Percentiles rank a stretch among this genome's conserved stretches.
These are phyloP conservation scores for Cubamyces sp. DNA, from an alignment of 768 basidiomycete genomes.

Conservation along the genomic window DNA sequence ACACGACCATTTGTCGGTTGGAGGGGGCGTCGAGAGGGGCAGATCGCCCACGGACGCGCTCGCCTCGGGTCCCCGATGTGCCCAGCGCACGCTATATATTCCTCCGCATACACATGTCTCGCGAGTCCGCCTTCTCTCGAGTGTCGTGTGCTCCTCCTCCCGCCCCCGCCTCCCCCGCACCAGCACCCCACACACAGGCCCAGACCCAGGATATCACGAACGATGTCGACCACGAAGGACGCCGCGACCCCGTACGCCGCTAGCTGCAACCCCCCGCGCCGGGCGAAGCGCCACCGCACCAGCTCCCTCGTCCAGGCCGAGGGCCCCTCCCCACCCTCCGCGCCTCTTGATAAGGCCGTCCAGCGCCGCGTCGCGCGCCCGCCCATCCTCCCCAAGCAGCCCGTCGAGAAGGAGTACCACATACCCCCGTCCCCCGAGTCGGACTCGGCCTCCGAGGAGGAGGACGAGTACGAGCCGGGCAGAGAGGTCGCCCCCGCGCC, in stretches of 20 bases:
- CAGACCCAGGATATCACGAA: background rate
- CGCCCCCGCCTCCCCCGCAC: slow-evolving; percentile 3
- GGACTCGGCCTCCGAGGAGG: slow-evolving; percentile 32
- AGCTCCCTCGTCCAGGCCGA: slow-evolving; percentile 17
- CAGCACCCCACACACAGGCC: background rate
- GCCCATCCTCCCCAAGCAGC: slow-evolving; percentile 30
- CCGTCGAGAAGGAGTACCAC: slow-evolving; percentile 18
- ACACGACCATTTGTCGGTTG: slow-evolving; percentile 33
- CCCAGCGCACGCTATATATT: slow-evolving; percentile 8
- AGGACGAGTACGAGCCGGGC: slow-evolving; percentile 38
- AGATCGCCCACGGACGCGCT: slow-evolving; percentile 15
- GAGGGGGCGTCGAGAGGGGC: slow-evolving; percentile 18
- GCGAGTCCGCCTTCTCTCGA: background rate
- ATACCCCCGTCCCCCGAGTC: slow-evolving; percentile 31
- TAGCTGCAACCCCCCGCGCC: slow-evolving; percentile 49
- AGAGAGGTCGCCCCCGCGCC: slow-evolving; percentile 35
- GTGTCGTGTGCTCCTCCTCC: slow-evolving; percentile 25
- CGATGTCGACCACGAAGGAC: slow-evolving; percentile 29
- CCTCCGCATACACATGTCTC: slow-evolving; percentile 4
- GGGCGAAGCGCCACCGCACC: slow-evolving; percentile 46
- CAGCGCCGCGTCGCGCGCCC: slow-evolving; percentile 21
- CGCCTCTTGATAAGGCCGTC: slow-evolving; percentile 7
- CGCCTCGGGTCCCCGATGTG: background rate
- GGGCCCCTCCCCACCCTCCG: slow-evolving; percentile 9
- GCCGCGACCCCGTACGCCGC: slow-evolving; percentile 36